These are phyloP conservation scores for Mycena citricolor DNA, from an alignment of 1,284 basidiomycete genomes.

Conservation along the genomic window DNA sequence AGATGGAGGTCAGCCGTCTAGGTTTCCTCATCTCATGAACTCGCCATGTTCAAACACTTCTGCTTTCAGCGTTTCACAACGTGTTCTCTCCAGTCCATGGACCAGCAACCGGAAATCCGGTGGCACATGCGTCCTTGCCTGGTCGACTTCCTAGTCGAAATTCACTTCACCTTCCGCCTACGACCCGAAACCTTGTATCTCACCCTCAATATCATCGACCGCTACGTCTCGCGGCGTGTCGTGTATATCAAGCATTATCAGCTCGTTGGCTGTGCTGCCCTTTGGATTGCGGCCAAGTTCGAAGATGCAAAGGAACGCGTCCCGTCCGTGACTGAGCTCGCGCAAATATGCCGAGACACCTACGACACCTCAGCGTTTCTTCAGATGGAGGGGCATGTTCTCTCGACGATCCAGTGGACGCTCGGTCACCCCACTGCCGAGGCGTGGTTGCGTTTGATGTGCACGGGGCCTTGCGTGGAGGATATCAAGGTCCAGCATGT, in stretches of 20 bases:
- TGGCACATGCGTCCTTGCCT: constrained; percentile 99
- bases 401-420: constrained; percentile 94
- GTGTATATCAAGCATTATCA: constrained; percentile 99
- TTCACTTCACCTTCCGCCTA: constrained; percentile 95
- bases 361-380: constrained; percentile 97
- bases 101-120: constrained; percentile 95
- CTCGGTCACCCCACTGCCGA: constrained; percentile 98
- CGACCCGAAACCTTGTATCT: constrained; percentile 98
- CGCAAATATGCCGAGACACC: constrained; percentile 91
- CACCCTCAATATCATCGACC: constrained; percentile 97
- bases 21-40: constrained; percentile 14
- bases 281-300: constrained; percentile 99
- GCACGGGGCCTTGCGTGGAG: constrained; percentile 71
- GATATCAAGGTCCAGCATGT: constrained; percentile 90
- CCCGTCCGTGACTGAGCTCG: constrained; percentile 91
- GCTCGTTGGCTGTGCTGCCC: constrained; percentile 95
- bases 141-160: constrained; percentile 98
- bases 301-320: constrained; percentile 99
- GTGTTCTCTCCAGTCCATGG: constrained; percentile 92
- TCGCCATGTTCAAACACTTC: constrained; percentile 18
- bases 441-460: constrained; percentile 88
- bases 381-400: constrained; percentile 96
- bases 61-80: constrained; percentile 74
- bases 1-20: constrained; percentile 85
- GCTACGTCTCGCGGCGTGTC: constrained; percentile 97